phyloP scores from a whole-genome alignment of 805 yeast species.

The Candida lessepsii region DNA sequence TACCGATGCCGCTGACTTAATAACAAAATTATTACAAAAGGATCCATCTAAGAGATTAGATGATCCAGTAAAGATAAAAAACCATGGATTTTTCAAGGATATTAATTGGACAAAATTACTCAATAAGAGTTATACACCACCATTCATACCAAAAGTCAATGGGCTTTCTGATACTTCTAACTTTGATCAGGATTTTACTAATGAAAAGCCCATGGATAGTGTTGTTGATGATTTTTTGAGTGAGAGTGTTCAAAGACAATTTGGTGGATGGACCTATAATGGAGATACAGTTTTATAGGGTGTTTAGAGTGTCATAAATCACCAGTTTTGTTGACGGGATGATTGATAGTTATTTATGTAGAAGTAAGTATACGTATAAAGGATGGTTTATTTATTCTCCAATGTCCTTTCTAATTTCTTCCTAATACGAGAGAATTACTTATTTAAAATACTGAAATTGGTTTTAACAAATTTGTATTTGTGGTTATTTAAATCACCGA shows the following conservation, averaged over 20 bases:
- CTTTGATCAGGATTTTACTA: constrained; percentile 89
- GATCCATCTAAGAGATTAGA: constrained; percentile 79
- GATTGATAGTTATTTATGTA: no score
- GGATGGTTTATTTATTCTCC: no score
- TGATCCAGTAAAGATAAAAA: constrained; percentile 82
- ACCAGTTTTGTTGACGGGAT: not conserved
- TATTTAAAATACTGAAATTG: no score
- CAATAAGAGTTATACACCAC: constrained; percentile 89
- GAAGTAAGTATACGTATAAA: no score
- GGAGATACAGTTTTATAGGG: constrained; percentile 44
- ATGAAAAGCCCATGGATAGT: constrained; percentile 89
- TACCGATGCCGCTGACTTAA: constrained; percentile 77
- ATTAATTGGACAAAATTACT: constrained; percentile 85
- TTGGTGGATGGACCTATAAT: constrained; percentile 98
- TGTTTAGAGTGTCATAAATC: not conserved
- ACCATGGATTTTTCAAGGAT: constrained; percentile 82
- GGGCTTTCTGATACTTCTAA: constrained; percentile 88
- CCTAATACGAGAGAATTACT: no score
- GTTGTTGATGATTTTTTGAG: constrained; percentile 90
- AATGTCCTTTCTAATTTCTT: no score
- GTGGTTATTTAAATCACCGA: no score
- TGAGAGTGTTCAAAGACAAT: constrained; percentile 95
- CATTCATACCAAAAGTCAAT: constrained; percentile 88
- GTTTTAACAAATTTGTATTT: no score
- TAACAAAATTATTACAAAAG: constrained; percentile 72